Conservation (phyloP, 192 early-diverging fungal genomes). For the Haplosporangium gracile region DNA sequence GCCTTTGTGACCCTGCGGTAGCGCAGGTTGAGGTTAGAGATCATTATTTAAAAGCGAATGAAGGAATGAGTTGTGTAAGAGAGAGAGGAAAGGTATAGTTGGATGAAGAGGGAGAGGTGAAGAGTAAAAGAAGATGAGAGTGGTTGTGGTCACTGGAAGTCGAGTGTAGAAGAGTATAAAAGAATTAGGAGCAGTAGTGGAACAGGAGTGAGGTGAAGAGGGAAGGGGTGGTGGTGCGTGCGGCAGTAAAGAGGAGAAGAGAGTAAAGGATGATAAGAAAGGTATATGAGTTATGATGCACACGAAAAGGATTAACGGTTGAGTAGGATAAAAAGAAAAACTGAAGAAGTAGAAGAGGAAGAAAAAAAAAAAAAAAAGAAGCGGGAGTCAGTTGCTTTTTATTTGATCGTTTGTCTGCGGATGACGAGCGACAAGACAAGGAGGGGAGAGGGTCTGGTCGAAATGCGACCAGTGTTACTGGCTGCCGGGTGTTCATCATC, state of each 20-base stretch:
- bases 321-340: not conserved
- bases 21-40: slow-evolving; percentile 38
- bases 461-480: slow-evolving; percentile 2
- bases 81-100: not conserved
- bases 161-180: too few relatives aligned
- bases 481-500: slow-evolving; percentile 5
- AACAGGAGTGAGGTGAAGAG: not conserved
- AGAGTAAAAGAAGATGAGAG: not conserved
- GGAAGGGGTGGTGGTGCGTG: not conserved
- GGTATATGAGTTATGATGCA: not conserved
- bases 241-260: not conserved
- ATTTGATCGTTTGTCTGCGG: not conserved
- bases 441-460: not conserved
- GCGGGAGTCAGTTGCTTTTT: not conserved
- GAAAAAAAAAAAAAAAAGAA: not conserved
- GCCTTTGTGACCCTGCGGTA: slow-evolving; percentile 31
- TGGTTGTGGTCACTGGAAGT: not conserved
- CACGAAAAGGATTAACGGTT: not conserved
- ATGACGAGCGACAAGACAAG: not conserved
- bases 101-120: not conserved
- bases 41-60: slow-evolving; percentile 1
- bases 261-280: not conserved
- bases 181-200: too few relatives aligned
- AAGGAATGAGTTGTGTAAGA: not conserved
- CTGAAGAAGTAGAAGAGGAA: not conserved